A percentile compares a stretch with the other conserved stretches of the same genome.
Evolutionary conservation across 345 rosid genomes (phyloP).

Genomic region (Litchi chinensis): DNA sequence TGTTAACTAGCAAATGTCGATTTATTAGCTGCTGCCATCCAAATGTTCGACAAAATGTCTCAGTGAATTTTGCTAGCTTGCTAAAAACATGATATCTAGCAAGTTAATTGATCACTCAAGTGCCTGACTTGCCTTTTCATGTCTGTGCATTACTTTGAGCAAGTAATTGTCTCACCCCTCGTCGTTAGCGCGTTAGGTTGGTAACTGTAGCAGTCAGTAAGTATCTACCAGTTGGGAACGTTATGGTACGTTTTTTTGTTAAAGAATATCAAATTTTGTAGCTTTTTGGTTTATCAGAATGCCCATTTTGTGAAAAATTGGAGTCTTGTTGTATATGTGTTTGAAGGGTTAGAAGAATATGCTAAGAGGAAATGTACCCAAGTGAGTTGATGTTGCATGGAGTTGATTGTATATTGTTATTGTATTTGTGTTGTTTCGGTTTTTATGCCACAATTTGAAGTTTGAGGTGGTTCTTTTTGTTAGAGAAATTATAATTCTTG

Average conservation of each 20-base stretch:
- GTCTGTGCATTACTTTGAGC: neutral
- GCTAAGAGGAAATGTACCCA: neutral
- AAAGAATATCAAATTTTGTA: too few relatives aligned
- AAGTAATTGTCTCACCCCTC: neutral
- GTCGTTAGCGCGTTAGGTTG: neutral
- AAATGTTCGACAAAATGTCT: conserved; percentile 36
- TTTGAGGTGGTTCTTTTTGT: neutral
- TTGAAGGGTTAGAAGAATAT: neutral
- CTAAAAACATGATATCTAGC: neutral
- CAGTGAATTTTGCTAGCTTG: neutral
- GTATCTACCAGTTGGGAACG: neutral
- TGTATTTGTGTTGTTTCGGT: neutral
- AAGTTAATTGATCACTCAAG: neutral
- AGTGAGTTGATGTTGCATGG: neutral
- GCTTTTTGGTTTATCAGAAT: neutral
- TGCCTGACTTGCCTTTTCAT: neutral
- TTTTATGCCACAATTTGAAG: neutral
- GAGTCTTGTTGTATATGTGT: too few relatives aligned
- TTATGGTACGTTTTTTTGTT: neutral
- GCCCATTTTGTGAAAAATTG: too few relatives aligned
- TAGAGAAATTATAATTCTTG: neutral
- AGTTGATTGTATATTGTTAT: neutral
- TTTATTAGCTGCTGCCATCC: neutral
- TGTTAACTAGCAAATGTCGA: neutral
- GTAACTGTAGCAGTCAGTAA: neutral